These are phyloP conservation scores for Tuber borchii DNA, from an alignment of 495 filamentous ascomycete genomes.

Conservation along the genomic window DNA sequence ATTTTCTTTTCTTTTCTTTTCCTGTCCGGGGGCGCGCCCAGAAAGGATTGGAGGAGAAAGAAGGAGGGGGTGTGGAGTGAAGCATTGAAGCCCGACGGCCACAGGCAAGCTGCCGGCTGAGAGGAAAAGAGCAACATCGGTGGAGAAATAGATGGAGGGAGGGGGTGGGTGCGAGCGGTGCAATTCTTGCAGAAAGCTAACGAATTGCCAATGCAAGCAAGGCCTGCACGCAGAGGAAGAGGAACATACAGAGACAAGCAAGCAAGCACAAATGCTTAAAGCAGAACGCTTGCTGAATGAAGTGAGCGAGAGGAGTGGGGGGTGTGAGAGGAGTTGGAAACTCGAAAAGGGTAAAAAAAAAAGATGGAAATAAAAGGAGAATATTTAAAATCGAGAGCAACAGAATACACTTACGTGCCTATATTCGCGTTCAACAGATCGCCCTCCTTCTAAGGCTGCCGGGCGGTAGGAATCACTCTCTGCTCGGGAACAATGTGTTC, in stretches of 20 bases:
- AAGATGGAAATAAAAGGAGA: background rate
- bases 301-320: background rate
- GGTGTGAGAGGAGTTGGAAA: background rate
- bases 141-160: slow-evolving; percentile 38
- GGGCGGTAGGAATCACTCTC: slow-evolving; percentile 40
- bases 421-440: slow-evolving; percentile 29
- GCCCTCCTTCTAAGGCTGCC: slow-evolving; percentile 34
- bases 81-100: slow-evolving; percentile 6
- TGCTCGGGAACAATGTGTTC: slow-evolving; percentile 29
- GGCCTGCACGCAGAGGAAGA: slow-evolving; percentile 24
- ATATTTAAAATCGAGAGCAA: slow-evolving; percentile 1
- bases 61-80: slow-evolving; percentile 17
- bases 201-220: slow-evolving; percentile 1
- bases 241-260: slow-evolving; percentile 11
- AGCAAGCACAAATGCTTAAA: background rate
- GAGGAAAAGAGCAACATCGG: slow-evolving; percentile 32
- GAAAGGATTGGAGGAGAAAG: slow-evolving; percentile 29
- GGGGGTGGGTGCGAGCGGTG: slow-evolving; percentile 31
- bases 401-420: slow-evolving; percentile 34
- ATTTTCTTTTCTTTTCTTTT: slow-evolving; percentile 38
- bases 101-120: slow-evolving; percentile 38
- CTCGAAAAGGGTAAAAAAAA: slow-evolving; percentile 3
- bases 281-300: background rate
- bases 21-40: slow-evolving; percentile 21
- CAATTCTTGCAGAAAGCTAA: background rate